phyloP scores from a whole-genome alignment of 75 land plant species.

The Isoetes taiwanensis region DNA sequence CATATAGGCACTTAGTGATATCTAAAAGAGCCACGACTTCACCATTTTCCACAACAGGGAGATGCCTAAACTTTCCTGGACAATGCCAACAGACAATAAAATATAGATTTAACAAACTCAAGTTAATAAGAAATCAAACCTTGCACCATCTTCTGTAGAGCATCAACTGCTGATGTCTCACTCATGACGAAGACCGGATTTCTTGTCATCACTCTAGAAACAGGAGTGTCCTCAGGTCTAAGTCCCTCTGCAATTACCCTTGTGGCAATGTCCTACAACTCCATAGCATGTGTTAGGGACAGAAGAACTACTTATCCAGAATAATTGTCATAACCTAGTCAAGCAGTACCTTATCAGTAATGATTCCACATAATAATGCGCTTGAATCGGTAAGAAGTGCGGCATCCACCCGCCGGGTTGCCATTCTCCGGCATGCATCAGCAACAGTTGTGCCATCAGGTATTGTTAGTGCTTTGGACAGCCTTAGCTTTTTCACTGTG shows the following conservation, averaged over 20 bases:
- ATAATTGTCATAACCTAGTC: too few relatives aligned
- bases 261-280: conserved; percentile 58
- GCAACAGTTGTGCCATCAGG: conserved; percentile 84
- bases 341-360: conserved; percentile 94
- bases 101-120: neutral
- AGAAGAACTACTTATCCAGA: neutral
- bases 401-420: conserved; percentile 82
- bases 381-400: conserved; percentile 77
- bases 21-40: conserved; percentile 79
- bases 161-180: conserved; percentile 80
- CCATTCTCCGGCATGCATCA: conserved; percentile 90
- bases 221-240: conserved; percentile 64
- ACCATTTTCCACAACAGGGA: conserved; percentile 89
- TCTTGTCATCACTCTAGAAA: conserved; percentile 79
- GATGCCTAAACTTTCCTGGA: conserved; percentile 80
- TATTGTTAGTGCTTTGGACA: conserved; percentile 85
- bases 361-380: conserved; percentile 85
- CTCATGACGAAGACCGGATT: conserved; percentile 67
- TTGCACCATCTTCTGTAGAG: conserved; percentile 81
- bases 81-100: neutral
- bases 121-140: conserved; percentile 22
- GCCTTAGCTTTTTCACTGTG: conserved; percentile 79
- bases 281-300: neutral
- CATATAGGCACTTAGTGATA: conserved; percentile 80
- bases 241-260: conserved; percentile 82